A percentile compares a stretch with the other conserved stretches of the same genome.
These are phyloP conservation scores for Aspergillus alliaceus DNA, from an alignment of 2,329 filamentous ascomycete genomes.

Conservation along the genomic window DNA sequence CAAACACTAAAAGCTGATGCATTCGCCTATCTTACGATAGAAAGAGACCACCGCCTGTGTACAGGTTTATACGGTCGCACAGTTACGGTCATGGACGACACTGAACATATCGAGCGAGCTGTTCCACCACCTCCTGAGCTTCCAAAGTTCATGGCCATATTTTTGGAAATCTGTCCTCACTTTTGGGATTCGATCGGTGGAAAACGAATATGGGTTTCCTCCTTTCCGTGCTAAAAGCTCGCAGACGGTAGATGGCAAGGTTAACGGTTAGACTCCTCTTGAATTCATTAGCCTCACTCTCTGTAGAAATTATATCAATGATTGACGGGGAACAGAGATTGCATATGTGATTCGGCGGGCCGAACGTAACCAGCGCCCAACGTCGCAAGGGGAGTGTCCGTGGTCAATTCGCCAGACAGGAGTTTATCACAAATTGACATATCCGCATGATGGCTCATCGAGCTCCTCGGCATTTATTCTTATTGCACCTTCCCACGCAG, in stretches of 20 bases:
- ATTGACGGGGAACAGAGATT: slow-evolving; percentile 6
- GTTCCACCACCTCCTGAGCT: slow-evolving; percentile 5
- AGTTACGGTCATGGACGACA: slow-evolving; percentile 12
- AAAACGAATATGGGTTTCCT: slow-evolving; percentile 16
- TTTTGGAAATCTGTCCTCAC: slow-evolving; percentile 12
- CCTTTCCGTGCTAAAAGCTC: background rate
- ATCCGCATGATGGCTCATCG: background rate
- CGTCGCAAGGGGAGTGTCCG: background rate
- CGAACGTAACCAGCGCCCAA: slow-evolving; percentile 6
- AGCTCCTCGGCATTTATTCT: slow-evolving; percentile 5
- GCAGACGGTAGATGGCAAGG: background rate
- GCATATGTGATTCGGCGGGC: slow-evolving; percentile 15
- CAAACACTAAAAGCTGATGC: background rate
- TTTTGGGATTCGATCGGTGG: slow-evolving; percentile 7
- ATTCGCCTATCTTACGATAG: background rate
- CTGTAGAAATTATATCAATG: background rate
- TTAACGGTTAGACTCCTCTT: background rate
- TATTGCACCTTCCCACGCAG: slow-evolving; percentile 6
- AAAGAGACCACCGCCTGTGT: background rate
- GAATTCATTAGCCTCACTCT: background rate
- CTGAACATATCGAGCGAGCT: slow-evolving; percentile 13
- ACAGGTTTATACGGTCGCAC: slow-evolving; percentile 10
- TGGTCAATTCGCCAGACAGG: slow-evolving; percentile 18
- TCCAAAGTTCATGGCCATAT: slow-evolving; percentile 7
- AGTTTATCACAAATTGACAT: slow-evolving; percentile 13